phyloP scores from a whole-genome alignment of 2,329 filamentous ascomycete species.

The Pestalotiopsis sp. region DNA sequence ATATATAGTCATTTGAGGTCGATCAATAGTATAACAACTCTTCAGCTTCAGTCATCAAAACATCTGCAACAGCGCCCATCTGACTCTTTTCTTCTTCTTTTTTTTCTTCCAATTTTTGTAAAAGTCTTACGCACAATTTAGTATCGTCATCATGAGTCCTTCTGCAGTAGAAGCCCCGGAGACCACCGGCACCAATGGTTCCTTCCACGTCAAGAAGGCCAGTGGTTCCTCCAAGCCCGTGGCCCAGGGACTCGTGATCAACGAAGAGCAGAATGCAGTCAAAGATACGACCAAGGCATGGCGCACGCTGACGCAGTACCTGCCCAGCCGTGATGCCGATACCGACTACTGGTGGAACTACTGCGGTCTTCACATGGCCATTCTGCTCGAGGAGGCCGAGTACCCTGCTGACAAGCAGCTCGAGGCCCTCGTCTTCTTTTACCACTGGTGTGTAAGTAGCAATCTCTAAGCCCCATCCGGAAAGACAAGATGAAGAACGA shows the following conservation, averaged over 20 bases:
- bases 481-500: neutral
- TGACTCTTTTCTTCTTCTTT: too few relatives aligned
- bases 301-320: constrained; percentile 13
- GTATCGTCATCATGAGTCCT: neutral
- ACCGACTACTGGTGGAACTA: constrained; percentile 17
- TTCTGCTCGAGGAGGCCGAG: constrained; percentile 14
- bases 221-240: neutral
- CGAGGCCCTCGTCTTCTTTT: constrained; percentile 15
- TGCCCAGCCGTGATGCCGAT: constrained; percentile 13
- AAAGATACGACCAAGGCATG: constrained; percentile 1
- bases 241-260: neutral
- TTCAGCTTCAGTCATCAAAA: neutral
- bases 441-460: constrained; percentile 15
- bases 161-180: neutral
- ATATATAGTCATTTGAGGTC: neutral
- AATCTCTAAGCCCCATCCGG: neutral
- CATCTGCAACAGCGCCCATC: neutral
- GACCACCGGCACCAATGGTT: neutral
- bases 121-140: neutral
- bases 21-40: neutral
- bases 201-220: neutral
- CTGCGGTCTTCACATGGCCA: constrained; percentile 14
- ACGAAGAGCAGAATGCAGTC: neutral
- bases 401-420: constrained; percentile 13
- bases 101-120: too few relatives aligned